Percentiles rank a stretch among this genome's conserved stretches.
These are phyloP conservation scores for Phytophthora gonapodyides DNA, from an alignment of 352 stramenopile species.

Conservation along the genomic window DNA sequence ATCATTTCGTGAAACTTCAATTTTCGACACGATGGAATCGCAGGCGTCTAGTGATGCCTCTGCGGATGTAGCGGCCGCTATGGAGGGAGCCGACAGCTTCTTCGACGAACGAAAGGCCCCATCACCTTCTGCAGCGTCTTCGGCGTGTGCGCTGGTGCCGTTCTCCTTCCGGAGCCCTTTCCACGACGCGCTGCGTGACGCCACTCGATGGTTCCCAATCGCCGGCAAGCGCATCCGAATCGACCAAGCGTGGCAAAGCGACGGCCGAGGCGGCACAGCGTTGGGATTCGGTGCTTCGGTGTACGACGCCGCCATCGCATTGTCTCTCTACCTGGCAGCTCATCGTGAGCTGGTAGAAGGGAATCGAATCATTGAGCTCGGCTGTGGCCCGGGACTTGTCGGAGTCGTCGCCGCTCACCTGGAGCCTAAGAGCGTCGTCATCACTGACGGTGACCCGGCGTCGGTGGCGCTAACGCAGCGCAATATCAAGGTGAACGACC, in stretches of 20 bases:
- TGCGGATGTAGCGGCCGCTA: slow-evolving; percentile 16
- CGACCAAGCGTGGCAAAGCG: slow-evolving; percentile 76
- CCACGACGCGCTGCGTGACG: slow-evolving; percentile 71
- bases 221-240: slow-evolving; percentile 60
- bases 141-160: slow-evolving; percentile 50
- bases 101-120: neutral
- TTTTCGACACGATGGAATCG: slow-evolving; percentile 14
- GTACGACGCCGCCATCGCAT: slow-evolving; percentile 77
- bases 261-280: slow-evolving; percentile 71
- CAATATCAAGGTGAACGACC: slow-evolving; percentile 50
- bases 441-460: slow-evolving; percentile 75
- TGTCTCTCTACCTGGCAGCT: slow-evolving; percentile 77
- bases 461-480: slow-evolving; percentile 66
- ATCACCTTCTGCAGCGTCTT: slow-evolving; percentile 11
- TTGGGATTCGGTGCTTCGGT: slow-evolving; percentile 84
- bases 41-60: neutral
- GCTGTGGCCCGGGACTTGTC: slow-evolving; percentile 74
- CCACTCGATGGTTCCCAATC: slow-evolving; percentile 70
- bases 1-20: slow-evolving; percentile 6
- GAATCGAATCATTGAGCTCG: slow-evolving; percentile 77
- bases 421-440: slow-evolving; percentile 45
- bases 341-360: slow-evolving; percentile 50
- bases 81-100: slow-evolving; percentile 18
- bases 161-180: slow-evolving; percentile 80
- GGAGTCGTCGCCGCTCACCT: slow-evolving; percentile 67